phyloP scores from a whole-genome alignment of 495 filamentous ascomycete species.

The Neurospora discreta region DNA sequence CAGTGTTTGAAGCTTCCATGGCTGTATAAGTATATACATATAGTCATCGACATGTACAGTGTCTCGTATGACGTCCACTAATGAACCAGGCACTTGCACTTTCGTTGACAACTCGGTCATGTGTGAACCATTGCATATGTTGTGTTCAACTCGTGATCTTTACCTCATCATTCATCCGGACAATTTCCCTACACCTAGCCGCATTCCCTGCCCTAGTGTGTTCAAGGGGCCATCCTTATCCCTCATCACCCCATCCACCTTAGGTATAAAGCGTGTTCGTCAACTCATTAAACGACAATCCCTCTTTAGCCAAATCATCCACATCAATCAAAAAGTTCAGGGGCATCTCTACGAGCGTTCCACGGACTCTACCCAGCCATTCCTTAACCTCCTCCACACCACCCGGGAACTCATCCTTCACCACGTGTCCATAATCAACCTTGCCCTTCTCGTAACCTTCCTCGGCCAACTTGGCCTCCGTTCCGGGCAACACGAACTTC shows the following conservation, averaged over 20 bases:
- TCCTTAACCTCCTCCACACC: constrained; percentile 72
- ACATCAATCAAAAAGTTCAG: constrained; percentile 74
- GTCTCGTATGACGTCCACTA: too few relatives aligned
- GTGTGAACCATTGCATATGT: background rate
- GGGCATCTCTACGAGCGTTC: constrained; percentile 86
- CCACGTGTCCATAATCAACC: constrained; percentile 74
- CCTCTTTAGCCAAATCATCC: constrained; percentile 80
- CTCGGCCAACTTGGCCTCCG: constrained; percentile 14
- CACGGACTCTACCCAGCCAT: constrained; percentile 59
- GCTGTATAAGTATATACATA: too few relatives aligned
- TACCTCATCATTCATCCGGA: background rate
- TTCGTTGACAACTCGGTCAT: background rate
- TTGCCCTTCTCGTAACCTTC: constrained; percentile 28
- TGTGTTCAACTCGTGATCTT: background rate
- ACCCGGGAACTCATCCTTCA: constrained; percentile 62
- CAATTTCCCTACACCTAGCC: background rate
- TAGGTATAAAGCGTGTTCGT: constrained; percentile 80
- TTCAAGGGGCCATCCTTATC: background rate
- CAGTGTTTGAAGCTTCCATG: too few relatives aligned
- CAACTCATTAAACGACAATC: constrained; percentile 64
- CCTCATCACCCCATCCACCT: background rate
- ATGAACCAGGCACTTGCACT: background rate
- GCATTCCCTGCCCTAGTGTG: background rate
- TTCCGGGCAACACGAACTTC: constrained; percentile 52
- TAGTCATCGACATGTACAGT: too few relatives aligned